Base-by-base conservation (phyloP, 345 rosid species). In the Excoecaria cochinchinensis region DNA sequence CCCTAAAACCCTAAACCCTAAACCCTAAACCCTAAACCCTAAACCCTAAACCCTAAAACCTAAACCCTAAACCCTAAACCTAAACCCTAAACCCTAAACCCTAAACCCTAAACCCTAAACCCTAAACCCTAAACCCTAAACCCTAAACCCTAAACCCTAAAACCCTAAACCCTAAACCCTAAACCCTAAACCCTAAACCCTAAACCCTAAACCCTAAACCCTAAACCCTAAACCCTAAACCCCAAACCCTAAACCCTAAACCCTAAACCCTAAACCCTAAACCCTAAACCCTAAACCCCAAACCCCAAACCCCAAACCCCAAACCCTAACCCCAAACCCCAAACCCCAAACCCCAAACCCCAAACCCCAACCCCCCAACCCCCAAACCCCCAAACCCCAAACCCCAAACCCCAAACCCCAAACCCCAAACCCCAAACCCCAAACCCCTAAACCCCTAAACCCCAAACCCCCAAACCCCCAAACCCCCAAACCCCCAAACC, bases 141-240 rank as follows among this genome's bases (percentile, higher is more conserved):
- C 65, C 65, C 39, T 24, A 53, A 60, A 24, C 39, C 65, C 40
- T 8, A 60, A 60, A 60, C 65, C 39, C 65, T 53, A 53, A 53
- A 53, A n/a, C 58, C 58, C 58, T 53, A 53, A 53, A 53, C 58
- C 58, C 58, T 53, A 53, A 60, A 60, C 36, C 65, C 65, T 60
- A 22, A 60, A 60, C 39, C 65, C 39, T 24, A 60, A 60, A 60
- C 65, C 65, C 65, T 60, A 60, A 60, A 60, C 65, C 65, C 65
- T 36, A 60, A 60, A n/a, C 24, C 65, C 65, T 17, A 5, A 60
- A 60, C 11, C 62, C 65, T 11, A 60, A 60, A 60, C 65, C 65
- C 39, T 24, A 60, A 60, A 11, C 65, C 65, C 39, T 24, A 60
- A 60, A 22, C 65, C 39, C 39, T 24, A 60, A 60, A 25, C 65